Conservation (phyloP, 2,329 filamentous ascomycete genomes). For the Ceratocystis alfenasii region DNA sequence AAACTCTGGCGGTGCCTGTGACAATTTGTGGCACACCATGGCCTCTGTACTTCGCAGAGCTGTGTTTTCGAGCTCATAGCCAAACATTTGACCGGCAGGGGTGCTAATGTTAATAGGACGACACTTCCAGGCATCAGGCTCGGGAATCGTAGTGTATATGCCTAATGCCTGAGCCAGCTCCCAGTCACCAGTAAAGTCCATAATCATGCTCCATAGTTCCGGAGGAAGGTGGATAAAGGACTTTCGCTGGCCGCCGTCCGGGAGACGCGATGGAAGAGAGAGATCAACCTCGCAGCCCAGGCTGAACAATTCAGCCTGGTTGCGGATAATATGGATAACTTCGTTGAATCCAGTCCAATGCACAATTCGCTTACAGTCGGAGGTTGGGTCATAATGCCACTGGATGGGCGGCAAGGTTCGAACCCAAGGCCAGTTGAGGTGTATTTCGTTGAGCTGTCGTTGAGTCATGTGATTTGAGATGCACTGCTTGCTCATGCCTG, state of each 20-base stretch:
- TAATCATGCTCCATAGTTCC: conserved; percentile 81
- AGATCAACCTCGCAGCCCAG: conserved; percentile 59
- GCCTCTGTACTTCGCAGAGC: conserved; percentile 60
- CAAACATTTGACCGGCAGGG: conserved; percentile 38
- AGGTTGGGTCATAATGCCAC: conserved; percentile 57
- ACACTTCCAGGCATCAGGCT: conserved; percentile 60
- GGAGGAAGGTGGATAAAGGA: conserved; percentile 49
- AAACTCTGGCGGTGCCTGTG: conserved; percentile 57
- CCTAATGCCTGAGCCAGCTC: conserved; percentile 72
- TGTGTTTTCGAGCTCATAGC: conserved; percentile 72
- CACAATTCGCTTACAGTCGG: conserved; percentile 41
- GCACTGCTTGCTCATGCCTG: conserved; percentile 78
- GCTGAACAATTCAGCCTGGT: conserved; percentile 62
- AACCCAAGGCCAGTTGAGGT: conserved; percentile 77
- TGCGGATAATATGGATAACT: conserved; percentile 61
- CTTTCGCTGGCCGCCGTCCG: conserved; percentile 30
- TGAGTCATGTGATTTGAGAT: conserved; percentile 86
- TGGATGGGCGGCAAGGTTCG: conserved; percentile 68
- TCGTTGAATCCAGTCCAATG: conserved; percentile 57
- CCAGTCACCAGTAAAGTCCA: conserved; percentile 80
- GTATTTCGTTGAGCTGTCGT: conserved; percentile 73
- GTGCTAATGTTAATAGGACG: conserved; percentile 40
- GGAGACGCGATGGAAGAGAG: conserved; percentile 29
- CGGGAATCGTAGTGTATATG: conserved; percentile 64
- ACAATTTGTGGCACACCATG: conserved; percentile 62